A percentile compares a stretch with the other conserved stretches of the same genome.
Conservation (phyloP, 2,329 filamentous ascomycete genomes). For the Ophiostoma perfectum region DNA sequence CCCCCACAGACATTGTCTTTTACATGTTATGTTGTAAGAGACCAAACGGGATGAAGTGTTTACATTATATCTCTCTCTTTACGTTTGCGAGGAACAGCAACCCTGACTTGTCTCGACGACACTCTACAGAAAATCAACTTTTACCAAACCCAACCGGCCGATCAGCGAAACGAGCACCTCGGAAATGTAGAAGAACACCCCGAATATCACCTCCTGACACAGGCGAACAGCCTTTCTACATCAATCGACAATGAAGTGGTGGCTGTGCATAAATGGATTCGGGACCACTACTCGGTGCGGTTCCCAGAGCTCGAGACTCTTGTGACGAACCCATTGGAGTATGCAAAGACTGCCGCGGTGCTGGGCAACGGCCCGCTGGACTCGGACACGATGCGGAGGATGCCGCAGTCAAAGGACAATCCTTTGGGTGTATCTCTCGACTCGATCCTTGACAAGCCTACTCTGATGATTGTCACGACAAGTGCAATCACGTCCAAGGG, state of each 20-base stretch:
- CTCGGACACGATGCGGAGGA: conserved; percentile 67
- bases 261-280: conserved; percentile 90
- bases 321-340: conserved; percentile 87
- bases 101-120: conserved; percentile 56
- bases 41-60: conserved; percentile 40
- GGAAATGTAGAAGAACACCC: conserved; percentile 89
- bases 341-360: conserved; percentile 90
- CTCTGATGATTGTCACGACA: conserved; percentile 91
- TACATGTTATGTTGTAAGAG: too few relatives aligned
- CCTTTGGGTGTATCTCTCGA: conserved; percentile 68
- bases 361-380: conserved; percentile 89
- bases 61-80: conserved; percentile 46
- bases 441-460: conserved; percentile 78
- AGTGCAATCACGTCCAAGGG: conserved; percentile 89
- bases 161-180: conserved; percentile 57
- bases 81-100: conserved; percentile 45
- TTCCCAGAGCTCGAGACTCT: conserved; percentile 90
- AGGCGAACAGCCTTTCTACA: conserved; percentile 84
- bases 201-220: conserved; percentile 81
- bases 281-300: conserved; percentile 88
- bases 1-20: conserved; percentile 31
- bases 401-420: conserved; percentile 74
- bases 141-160: conserved; percentile 64
- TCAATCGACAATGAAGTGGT: conserved; percentile 90
- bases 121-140: conserved; percentile 69